Percentiles rank a stretch among this genome's conserved stretches.
These are phyloP conservation scores for Boletus vermiculosoides DNA, from an alignment of 768 basidiomycete species.

Conservation along the genomic window DNA sequence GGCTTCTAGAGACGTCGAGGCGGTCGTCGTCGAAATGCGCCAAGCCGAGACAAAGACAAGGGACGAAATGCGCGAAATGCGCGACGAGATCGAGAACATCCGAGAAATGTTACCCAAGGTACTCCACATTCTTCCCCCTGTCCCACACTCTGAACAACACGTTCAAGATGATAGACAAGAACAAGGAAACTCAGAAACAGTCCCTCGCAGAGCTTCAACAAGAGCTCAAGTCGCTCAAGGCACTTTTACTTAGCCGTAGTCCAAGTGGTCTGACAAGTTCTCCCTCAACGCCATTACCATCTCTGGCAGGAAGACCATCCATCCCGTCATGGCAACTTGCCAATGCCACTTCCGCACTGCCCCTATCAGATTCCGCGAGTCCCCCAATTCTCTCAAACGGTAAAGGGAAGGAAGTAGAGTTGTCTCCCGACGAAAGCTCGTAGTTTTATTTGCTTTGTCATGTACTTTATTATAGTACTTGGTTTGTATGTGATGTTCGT, in stretches of 20 bases:
- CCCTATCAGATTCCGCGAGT: constrained; percentile 16
- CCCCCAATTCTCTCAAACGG: constrained; percentile 35
- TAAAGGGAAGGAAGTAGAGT: constrained; percentile 60
- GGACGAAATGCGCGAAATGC: constrained; percentile 88
- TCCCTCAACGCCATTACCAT: constrained; percentile 49
- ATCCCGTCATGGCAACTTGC: constrained; percentile 94
- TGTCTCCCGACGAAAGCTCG: constrained; percentile 12
- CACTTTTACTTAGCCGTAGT: constrained; percentile 76
- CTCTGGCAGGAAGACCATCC: constrained; percentile 57
- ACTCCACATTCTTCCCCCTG: constrained; percentile 9
- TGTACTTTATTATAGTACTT: constrained; percentile 8
- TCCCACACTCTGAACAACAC: not conserved
- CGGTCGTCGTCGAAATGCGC: constrained; percentile 69
- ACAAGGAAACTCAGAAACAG: constrained; percentile 79
- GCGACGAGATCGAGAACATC: constrained; percentile 87
- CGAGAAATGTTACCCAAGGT: constrained; percentile 95
- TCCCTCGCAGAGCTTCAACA: constrained; percentile 87
- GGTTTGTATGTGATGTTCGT: not conserved
- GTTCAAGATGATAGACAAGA: constrained; percentile 89
- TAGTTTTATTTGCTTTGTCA: constrained; percentile 12
- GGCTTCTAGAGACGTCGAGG: constrained; percentile 69
- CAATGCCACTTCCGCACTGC: constrained; percentile 29
- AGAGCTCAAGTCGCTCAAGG: constrained; percentile 92
- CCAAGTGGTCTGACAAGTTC: constrained; percentile 45
- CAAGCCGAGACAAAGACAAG: constrained; percentile 76